Conservation (phyloP, 2,329 filamentous ascomycete species). For the Septoria petroselini region DNA sequence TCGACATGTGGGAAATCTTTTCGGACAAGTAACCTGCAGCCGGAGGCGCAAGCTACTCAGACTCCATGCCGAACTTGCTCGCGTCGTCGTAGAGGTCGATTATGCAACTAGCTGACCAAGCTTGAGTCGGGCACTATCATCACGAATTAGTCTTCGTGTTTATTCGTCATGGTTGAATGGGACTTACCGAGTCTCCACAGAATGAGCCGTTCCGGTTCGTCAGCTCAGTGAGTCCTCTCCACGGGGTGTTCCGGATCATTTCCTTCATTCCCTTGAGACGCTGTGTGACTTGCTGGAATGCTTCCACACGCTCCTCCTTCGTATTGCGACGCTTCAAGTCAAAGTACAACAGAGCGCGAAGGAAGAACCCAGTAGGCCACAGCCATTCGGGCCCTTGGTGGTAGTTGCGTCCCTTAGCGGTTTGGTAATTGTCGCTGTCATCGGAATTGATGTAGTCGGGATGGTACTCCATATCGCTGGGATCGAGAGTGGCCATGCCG, state of each 20-base stretch:
- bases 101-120: conserved; percentile 92
- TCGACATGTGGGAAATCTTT: conserved; percentile 3
- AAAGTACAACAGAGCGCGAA: conserved; percentile 86
- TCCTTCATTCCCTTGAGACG: conserved; percentile 79
- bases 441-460: conserved; percentile 95
- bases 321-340: conserved; percentile 70
- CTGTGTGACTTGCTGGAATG: conserved; percentile 90
- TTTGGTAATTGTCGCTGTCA: conserved; percentile 86
- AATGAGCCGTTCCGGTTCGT: conserved; percentile 84
- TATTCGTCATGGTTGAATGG: conserved; percentile 2
- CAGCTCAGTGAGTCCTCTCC: conserved; percentile 89
- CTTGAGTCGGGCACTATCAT: conserved; percentile 79
- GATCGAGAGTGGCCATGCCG: conserved; percentile 95
- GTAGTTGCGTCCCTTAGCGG: conserved; percentile 92
- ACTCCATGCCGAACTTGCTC: conserved; percentile 27
- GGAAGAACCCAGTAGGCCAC: conserved; percentile 95
- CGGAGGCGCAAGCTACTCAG: conserved; percentile 15
- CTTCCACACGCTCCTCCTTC: conserved; percentile 70
- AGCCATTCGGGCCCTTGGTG: conserved; percentile 98
- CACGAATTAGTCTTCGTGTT: conserved; percentile 32
- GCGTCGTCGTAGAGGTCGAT: conserved; percentile 97
- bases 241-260: conserved; percentile 73
- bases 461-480: conserved; percentile 85
- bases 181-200: conserved; percentile 81
- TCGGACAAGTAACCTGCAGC: conserved; percentile 11